A percentile compares a stretch with the other conserved stretches of the same genome.
These are phyloP conservation scores for Diaporthe ampelina DNA, from an alignment of 2,329 filamentous ascomycete genomes.

Conservation along the genomic window DNA sequence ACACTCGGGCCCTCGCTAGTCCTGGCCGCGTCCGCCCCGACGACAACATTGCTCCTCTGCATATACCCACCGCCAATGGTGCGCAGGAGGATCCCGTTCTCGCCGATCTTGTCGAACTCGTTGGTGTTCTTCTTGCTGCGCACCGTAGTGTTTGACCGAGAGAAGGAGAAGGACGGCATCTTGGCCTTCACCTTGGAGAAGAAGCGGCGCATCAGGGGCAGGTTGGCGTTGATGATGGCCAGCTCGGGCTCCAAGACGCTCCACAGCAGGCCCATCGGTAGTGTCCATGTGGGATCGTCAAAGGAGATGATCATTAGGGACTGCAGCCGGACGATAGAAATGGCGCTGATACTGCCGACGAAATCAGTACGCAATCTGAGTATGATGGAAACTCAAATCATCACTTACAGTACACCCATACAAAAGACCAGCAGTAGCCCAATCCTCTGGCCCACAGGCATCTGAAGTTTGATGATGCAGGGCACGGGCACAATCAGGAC, in stretches of 20 bases:
- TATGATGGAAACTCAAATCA: rapidly evolving
- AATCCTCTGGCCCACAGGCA: not conserved
- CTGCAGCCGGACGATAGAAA: constrained; percentile 31
- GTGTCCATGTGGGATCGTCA: constrained; percentile 24
- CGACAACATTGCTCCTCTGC: not conserved
- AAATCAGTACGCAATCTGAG: not conserved
- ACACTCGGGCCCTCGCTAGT: not conserved
- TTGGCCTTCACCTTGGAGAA: constrained; percentile 5
- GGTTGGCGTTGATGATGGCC: constrained; percentile 26
- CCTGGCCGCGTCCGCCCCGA: not conserved
- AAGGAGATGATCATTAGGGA: constrained; percentile 31
- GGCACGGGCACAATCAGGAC: constrained; percentile 25
- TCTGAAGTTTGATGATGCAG: constrained; percentile 24
- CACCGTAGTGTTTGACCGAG: not conserved
- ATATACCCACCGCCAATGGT: not conserved
- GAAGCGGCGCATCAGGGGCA: constrained; percentile 11
- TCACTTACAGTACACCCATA: constrained; percentile 9
- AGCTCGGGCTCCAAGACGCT: constrained; percentile 35
- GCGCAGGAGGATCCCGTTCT: constrained; percentile 2
- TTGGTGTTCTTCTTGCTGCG: not conserved
- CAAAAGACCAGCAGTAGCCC: constrained; percentile 16
- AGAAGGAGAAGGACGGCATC: constrained; percentile 1
- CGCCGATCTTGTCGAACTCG: not conserved
- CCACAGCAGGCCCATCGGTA: constrained; percentile 35
- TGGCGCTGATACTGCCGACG: not conserved